Evolutionary conservation across 2,329 filamentous ascomycete species (phyloP), one percentile per base, ranked within the genome.

Genomic region (Sclerotiophoma versabilis): DNA sequence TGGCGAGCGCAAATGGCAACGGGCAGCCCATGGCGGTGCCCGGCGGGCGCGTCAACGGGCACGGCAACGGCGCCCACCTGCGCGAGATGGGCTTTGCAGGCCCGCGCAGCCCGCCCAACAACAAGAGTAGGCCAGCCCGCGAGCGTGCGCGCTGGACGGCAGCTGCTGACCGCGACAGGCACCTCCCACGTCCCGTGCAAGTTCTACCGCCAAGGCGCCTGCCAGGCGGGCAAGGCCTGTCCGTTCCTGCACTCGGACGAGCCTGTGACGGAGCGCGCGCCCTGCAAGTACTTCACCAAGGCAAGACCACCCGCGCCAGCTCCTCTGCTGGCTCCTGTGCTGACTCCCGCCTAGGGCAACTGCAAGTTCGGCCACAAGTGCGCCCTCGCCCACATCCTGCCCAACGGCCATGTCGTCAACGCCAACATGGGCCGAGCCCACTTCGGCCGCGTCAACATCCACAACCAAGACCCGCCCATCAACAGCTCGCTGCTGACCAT

Each of bases 341-440:
- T 50, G 15, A 50, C 38, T 5, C 7, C 10, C 50, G 11, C 44
- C 47, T n/a, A 97, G 92, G 95, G 95, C 64, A 97, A 97, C 78
- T 99, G 95, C 87, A 98, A 98, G 77, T 99, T 98, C 75, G 95
- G 95, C 59, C 90, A 92, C 60, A 98, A 98, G 78, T 99, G 95
- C 81, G 93, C 93, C 71, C 91, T 98, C 72, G 91, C 96, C 62
- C 95, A 99, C 77, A 90, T 98, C 69, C 87, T 97, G 42, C 92
- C 93, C 65, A 93, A 98, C 76, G 95, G 95, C 56, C 88, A 92
- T 68, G 87, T 93, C 72, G 91, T 98, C 73, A 97, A 97, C 77
- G 79, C 90, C 83, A 80, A 77, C 57, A 68, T 69, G 52, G 71
- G 78, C 25, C 74, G 78, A 59, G 71, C 81, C 74, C 74, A 86